These are phyloP conservation scores for Phytophthora pseudosyringae DNA, from an alignment of 352 stramenopile species.

Conservation along the genomic window DNA sequence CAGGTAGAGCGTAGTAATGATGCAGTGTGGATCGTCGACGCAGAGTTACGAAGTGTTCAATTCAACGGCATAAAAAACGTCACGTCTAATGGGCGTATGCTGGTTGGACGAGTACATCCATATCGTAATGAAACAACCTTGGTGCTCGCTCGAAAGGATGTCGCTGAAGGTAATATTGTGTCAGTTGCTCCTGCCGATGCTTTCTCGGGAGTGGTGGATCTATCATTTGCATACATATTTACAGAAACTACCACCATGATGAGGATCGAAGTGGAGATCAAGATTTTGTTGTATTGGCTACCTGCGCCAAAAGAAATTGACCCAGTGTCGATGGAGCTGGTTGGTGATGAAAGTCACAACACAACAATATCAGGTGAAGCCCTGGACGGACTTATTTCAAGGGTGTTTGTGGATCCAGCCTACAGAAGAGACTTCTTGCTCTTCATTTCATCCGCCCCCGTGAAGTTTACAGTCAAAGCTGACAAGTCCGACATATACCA, in stretches of 20 bases:
- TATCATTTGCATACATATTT: constrained; percentile 30
- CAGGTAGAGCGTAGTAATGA: constrained; percentile 1
- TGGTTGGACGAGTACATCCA: constrained; percentile 3
- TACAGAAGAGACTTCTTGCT: constrained; percentile 28
- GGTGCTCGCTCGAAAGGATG: constrained; percentile 16
- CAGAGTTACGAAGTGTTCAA: constrained; percentile 13
- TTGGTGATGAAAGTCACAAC: constrained; percentile 20
- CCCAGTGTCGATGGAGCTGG: constrained; percentile 16
- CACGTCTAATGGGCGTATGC: constrained; percentile 10
- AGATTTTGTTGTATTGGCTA: constrained; percentile 24
- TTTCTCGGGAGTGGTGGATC: constrained; percentile 15
- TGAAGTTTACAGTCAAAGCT: constrained; percentile 13
- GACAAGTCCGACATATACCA: constrained; percentile 11
- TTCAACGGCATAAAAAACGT: constrained; percentile 17
- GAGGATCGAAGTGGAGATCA: constrained; percentile 23
- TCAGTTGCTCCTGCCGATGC: constrained; percentile 13
- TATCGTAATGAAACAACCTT: constrained; percentile 3
- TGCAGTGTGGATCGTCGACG: constrained; percentile 9
- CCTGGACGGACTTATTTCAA: constrained; percentile 27
- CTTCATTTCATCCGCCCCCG: constrained; percentile 29
- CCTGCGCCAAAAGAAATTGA: constrained; percentile 24
- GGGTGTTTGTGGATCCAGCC: constrained; percentile 19
- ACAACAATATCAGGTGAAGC: constrained; percentile 5
- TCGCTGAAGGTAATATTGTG: constrained; percentile 8
- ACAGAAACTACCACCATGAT: constrained; percentile 15